phyloP scores from a whole-genome alignment of 768 basidiomycete genomes.

The Boletellus ananas region DNA sequence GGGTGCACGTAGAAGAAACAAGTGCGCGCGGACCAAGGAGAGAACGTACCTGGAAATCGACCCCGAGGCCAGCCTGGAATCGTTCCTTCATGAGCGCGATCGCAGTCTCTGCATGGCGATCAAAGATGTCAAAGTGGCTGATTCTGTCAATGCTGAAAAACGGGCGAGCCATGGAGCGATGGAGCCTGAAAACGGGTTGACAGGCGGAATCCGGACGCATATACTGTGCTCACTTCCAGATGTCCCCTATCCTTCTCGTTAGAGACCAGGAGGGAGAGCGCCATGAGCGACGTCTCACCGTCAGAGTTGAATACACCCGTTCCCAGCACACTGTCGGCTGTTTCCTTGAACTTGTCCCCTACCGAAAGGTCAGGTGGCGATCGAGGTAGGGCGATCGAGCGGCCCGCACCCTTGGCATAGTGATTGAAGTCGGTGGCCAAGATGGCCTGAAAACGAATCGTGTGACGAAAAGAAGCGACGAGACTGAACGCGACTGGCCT shows the following conservation, averaged over 20 bases:
- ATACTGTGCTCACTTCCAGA: slow-evolving; percentile 55
- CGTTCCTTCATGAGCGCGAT: slow-evolving; percentile 43
- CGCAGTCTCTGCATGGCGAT: slow-evolving; percentile 47
- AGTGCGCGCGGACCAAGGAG: background rate
- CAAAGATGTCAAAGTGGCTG: slow-evolving; percentile 61
- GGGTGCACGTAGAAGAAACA: background rate
- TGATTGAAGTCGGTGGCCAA: slow-evolving; percentile 42
- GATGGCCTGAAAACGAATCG: slow-evolving; percentile 28
- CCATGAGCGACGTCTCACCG: slow-evolving; percentile 26
- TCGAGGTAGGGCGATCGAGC: background rate
- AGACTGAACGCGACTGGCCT: slow-evolving; percentile 17
- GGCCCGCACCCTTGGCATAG: slow-evolving; percentile 39
- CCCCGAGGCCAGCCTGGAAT: slow-evolving; percentile 42
- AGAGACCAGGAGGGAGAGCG: background rate
- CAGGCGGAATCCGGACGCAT: background rate
- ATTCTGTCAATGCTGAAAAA: slow-evolving; percentile 65
- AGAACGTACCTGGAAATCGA: slow-evolving; percentile 55
- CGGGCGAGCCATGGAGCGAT: slow-evolving; percentile 64
- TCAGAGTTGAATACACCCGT: slow-evolving; percentile 57
- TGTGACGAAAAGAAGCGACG: background rate
- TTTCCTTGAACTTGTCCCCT: slow-evolving; percentile 33
- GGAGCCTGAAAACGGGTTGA: slow-evolving; percentile 40
- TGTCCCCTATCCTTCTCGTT: slow-evolving; percentile 42
- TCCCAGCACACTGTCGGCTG: slow-evolving; percentile 38
- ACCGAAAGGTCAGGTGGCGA: background rate